Evolutionary conservation across 2,329 filamentous ascomycete genomes (phyloP).

Genomic region (Boeremia lycopersici): DNA sequence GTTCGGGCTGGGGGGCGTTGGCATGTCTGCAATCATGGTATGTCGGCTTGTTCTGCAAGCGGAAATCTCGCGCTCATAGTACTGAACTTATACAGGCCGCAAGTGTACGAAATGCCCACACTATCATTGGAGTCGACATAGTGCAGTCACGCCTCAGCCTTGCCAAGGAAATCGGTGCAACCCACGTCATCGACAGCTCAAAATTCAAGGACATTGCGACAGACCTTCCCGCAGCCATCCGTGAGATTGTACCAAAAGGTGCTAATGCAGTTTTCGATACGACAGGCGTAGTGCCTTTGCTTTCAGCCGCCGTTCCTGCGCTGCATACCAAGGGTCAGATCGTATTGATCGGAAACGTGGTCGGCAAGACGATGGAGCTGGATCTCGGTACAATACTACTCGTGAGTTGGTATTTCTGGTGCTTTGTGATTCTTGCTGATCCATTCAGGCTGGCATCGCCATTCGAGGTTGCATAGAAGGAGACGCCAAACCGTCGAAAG

Average conservation of each 20-base stretch:
- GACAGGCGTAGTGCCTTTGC: slow-evolving; percentile 53
- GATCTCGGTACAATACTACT: slow-evolving; percentile 55
- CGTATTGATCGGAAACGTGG: slow-evolving; percentile 58
- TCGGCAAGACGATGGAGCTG: slow-evolving; percentile 51
- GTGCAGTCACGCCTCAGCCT: slow-evolving; percentile 42
- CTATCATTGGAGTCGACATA: slow-evolving; percentile 49
- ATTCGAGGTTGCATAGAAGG: slow-evolving; percentile 58
- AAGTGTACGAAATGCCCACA: slow-evolving; percentile 47
- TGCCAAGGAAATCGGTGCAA: slow-evolving; percentile 48
- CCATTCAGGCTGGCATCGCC: slow-evolving; percentile 49
- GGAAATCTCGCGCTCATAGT: too few species aligned
- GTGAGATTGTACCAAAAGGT: slow-evolving; percentile 46
- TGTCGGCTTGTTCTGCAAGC: background rate
- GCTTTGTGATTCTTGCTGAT: background rate
- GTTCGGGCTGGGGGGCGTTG: slow-evolving; percentile 55
- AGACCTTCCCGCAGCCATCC: slow-evolving; percentile 45
- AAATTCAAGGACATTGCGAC: slow-evolving; percentile 16
- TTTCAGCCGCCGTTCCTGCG: slow-evolving; percentile 52
- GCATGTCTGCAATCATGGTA: slow-evolving; percentile 53
- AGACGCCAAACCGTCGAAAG: slow-evolving; percentile 48
- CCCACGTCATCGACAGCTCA: slow-evolving; percentile 47
- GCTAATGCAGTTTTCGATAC: slow-evolving; percentile 58
- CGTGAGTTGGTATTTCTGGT: background rate
- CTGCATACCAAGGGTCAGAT: slow-evolving; percentile 55
- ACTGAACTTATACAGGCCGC: slow-evolving; percentile 44